Evolutionary conservation across 208 protist species (phyloP), one percentile per base, ranked within the genome.

Genomic region (Wallacemonas sp.): DNA sequence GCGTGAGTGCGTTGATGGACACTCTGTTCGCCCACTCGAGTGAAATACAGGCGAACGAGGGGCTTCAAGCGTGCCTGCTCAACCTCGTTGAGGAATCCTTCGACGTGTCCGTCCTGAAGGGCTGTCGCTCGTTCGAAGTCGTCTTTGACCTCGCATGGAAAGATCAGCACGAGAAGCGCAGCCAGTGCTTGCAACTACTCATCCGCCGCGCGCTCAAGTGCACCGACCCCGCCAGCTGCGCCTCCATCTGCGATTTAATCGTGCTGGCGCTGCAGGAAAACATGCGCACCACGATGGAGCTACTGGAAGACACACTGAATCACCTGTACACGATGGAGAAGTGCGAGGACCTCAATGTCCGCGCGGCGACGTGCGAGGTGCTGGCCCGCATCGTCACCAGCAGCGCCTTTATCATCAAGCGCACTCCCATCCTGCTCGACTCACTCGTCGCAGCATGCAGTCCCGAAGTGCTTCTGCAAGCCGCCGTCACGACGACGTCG

Each of bases 151-250:
- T 93, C 16, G 73, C 83, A 3, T 83, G 86, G 76, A 80, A 78
- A 33, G 87, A 96, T 57, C 83, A 82, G 61, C 87, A 96, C 44
- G 87, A 93, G 27, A 88, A 87, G 70, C 82, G 90, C 12, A 79
- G 43, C 19, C 77, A 82, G 14, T 90, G 81, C 61, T 69, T 96
- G 27, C 48, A 52, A 11, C 52, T 93, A 32, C 72, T 96, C 23
- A 71, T 93, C 29, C 43, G 52, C 36, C 81, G 86, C 27, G 90
- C 85, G 12, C 69, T 86, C 24, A 72, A 74, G 19, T 76, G 68
- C 43, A 81, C 66, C 16, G 65, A 54, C 1, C 71, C 67, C 38
- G 71, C 80, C 41, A 78, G 81, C 12, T 92, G 84, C 48, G 44
- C 44, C 4, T 61, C 61, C 12, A 72, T 96, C 0, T 67, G 78